Evolutionary conservation across 1,284 basidiomycete species (phyloP), one percentile per base, ranked within the genome.

Genomic region (Laetiporus sulphureus): DNA sequence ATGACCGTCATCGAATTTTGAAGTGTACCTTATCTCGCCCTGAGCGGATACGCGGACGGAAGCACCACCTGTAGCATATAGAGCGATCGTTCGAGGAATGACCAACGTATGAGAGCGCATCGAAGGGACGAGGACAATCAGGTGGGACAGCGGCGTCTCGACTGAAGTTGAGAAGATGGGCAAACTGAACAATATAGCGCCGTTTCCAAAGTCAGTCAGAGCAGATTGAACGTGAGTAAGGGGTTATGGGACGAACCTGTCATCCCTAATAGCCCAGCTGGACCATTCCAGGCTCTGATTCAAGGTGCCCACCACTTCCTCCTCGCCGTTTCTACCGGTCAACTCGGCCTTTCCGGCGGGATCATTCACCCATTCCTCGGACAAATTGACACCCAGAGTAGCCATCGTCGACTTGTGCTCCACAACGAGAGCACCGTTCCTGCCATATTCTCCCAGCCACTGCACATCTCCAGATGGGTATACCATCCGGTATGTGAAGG

Each of bases 401-500:
- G n/a, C 49, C 40, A 15, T 29, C 13, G 29, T 19, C 30, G 41
- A 18, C 36, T n/a, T 30, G 16, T 42, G 46, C 45, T 56, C 51
- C 27, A 62, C 24, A 6, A 47, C 37, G 19, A 62, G 36, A 18
- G 46, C 45, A 4, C 59, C 59, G 40, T 62, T 55, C 21, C 48
- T 43, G 0, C 52, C 56, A 33, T 45, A 58, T n/a, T 42, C 45
- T 12, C 59, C 59, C 27, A 62, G 40, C 60, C 60, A 62, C 27
- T 53, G 29, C 22, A 60, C 37, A 5, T 44, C 38, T 7, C 59
- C 60, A n/a, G 53, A 55, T 1, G 54, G 47, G 35, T 57, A 49
- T n/a, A 57, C 55, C 11, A 62, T 48, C 20, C 60, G 52, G 40
- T 61, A 62, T 5, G 60, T 62, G 57, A 60, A 61, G 24, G 52